Base-by-base conservation (phyloP, 768 basidiomycete species). In the Lactarius hengduanensis region DNA sequence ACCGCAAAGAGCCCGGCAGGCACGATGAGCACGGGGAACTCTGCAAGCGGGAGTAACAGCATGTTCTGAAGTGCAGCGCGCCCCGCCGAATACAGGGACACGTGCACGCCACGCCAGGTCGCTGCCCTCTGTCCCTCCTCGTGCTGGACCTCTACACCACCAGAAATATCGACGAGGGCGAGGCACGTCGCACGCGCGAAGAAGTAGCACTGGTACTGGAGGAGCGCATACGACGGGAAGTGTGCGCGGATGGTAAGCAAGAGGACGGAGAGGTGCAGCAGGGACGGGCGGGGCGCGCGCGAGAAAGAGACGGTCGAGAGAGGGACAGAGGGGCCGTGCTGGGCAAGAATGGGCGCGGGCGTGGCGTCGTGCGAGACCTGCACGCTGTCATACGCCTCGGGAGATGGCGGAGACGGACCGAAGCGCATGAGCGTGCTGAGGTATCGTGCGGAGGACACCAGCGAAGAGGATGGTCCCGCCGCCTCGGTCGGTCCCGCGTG, bases 41-140 rank as follows among this genome's bases (percentile, higher is more conserved):
- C 68, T 2, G 26, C 55, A 3, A 71, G 50, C 22, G 70, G 70
- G 45, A 71, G 68, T 8, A 69, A 45, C 32, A 71, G 57, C 68
- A 69, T 69, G 6, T 71, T 71, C 62, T 71, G 64, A 36, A 71
- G 26, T 34, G 70, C 70, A 10, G 62, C 53, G 32, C 54, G 59
- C 10, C 64, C 64, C 9, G 70, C 70, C 20, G 60, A 63, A 36
- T 66, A 71, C 13, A 69, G 20, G 28, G 70, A 71, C 2, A 69
- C 65, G 60, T 71, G 70, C 22, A 66, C 59, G 36, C 70, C 70
- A n/a, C 68, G 68, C 61, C 70, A 69, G 15, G 70, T 71, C 28
- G 61, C 68, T 18, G 60, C 68, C 26, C 62, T 36, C 22, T 26
- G 32, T 15, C 60, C 65, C 32, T 45, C 65, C 22, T 62, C 65